Conservation (phyloP, 805 yeast species). For the Lipomyces sp. region DNA sequence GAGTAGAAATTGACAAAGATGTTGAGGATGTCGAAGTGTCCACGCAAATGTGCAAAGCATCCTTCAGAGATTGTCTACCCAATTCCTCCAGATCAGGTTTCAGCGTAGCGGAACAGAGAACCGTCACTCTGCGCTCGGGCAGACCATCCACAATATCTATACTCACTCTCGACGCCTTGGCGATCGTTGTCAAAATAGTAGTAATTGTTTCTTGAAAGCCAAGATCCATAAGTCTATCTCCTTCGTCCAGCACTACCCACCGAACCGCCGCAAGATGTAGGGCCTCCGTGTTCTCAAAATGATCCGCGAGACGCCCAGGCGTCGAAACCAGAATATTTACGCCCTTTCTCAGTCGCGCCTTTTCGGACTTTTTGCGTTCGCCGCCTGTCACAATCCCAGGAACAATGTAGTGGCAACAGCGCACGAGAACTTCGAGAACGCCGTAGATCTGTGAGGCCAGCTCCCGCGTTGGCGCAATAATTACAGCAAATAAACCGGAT, state of each 20-base stretch:
- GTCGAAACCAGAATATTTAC: conserved; percentile 95
- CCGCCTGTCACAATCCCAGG: conserved; percentile 98
- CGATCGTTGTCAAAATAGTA: conserved; percentile 62
- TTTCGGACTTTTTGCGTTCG: conserved; percentile 94
- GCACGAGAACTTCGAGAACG: conserved; percentile 66
- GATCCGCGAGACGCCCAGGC: conserved; percentile 95
- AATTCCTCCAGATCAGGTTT: conserved; percentile 74
- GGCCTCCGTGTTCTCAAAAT: conserved; percentile 80
- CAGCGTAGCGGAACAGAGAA: conserved; percentile 92
- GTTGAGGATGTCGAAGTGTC: background rate
- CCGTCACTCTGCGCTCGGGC: conserved; percentile 69
- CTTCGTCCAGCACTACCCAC: conserved; percentile 93
- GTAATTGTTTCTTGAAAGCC: conserved; percentile 94
- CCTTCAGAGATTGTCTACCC: conserved; percentile 69
- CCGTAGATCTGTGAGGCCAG: conserved; percentile 84
- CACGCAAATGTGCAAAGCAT: conserved; percentile 54
- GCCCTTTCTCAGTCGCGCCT: conserved; percentile 93
- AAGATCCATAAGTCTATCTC: conserved; percentile 90
- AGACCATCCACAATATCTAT: conserved; percentile 43
- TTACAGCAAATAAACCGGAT: conserved; percentile 83
- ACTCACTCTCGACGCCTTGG: conserved; percentile 44
- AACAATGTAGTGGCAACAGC: conserved; percentile 78
- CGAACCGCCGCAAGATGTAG: conserved; percentile 70
- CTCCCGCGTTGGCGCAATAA: conserved; percentile 92
- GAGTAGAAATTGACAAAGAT: background rate